Conservation (phyloP, 371 early-diverging fungal species). For the Dichotomocladium elegans region DNA sequence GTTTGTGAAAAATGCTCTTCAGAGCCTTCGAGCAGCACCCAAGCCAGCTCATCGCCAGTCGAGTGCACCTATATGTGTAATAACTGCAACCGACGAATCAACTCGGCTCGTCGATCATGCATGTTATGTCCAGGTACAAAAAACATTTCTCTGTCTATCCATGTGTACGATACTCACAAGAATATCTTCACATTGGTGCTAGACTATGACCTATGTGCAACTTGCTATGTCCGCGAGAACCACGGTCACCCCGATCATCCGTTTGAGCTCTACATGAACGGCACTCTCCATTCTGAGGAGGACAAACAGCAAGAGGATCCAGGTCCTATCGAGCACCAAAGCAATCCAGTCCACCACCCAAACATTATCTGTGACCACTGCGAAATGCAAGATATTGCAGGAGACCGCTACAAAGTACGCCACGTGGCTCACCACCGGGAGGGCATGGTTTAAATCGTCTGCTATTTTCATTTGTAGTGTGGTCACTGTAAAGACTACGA, state of each 20-base stretch:
- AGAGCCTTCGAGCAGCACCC: too few species aligned
- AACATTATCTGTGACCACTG: slow-evolving; percentile 45
- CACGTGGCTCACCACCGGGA: too few species aligned
- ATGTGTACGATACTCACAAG: too few species aligned
- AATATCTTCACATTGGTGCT: too few species aligned
- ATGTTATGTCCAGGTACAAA: slow-evolving; percentile 5
- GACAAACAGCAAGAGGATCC: neutral
- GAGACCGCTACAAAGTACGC: slow-evolving; percentile 59
- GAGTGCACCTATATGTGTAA: neutral
- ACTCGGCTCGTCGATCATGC: neutral
- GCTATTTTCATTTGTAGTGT: too few species aligned
- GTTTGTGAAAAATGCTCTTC: too few species aligned
- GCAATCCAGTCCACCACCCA: neutral
- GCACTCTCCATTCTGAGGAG: neutral
- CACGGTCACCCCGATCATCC: slow-evolving; percentile 1
- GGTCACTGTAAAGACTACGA: slow-evolving; percentile 56
- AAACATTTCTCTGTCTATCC: neutral
- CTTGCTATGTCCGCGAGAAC: neutral
- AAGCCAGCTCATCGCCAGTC: too few species aligned
- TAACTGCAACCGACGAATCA: slow-evolving; percentile 1
- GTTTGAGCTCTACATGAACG: too few species aligned
- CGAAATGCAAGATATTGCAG: slow-evolving; percentile 22
- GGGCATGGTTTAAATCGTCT: too few species aligned
- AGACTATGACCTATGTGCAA: slow-evolving; percentile 7
- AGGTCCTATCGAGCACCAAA: neutral